Conservation (phyloP, 2,329 filamentous ascomycete species). For the Alternaria infectoria region DNA sequence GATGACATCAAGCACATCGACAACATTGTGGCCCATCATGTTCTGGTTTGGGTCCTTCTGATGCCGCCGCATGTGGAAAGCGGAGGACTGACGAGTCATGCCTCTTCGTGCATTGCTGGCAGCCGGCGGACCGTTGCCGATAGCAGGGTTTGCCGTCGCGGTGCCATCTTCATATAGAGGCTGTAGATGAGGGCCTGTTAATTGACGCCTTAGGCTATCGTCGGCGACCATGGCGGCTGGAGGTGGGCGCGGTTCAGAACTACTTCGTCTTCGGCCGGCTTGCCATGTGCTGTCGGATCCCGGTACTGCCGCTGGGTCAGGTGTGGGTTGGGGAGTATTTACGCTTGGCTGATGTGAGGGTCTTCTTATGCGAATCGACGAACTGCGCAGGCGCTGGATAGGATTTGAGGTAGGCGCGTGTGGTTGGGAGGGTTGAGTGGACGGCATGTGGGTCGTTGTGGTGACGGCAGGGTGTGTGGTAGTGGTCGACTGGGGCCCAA, state of each 20-base stretch:
- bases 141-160: constrained; percentile 4
- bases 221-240: constrained; percentile 29
- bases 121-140: constrained; percentile 19
- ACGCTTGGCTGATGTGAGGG: constrained; percentile 15
- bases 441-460: constrained; percentile 29
- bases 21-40: constrained; percentile 60
- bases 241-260: constrained; percentile 41
- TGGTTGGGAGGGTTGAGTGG: constrained; percentile 12
- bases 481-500: constrained; percentile 33
- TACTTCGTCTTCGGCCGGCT: constrained; percentile 38
- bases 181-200: constrained; percentile 36
- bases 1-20: constrained; percentile 72
- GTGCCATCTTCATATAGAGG: constrained; percentile 41
- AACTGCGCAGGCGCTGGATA: constrained; percentile 21
- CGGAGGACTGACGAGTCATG: constrained; percentile 29
- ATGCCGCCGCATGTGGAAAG: constrained; percentile 35
- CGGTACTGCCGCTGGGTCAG: constrained; percentile 1
- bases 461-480: constrained; percentile 38
- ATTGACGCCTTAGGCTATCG: constrained; percentile 33
- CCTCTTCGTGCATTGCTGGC: constrained; percentile 24
- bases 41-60: constrained; percentile 53
- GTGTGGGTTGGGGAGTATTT: constrained; percentile 3
- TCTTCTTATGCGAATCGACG: constrained; percentile 39
- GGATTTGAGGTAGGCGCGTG: constrained; percentile 15
- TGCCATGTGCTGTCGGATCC: constrained; percentile 19